Percentiles rank a stretch among this genome's conserved stretches.
phyloP scores from a whole-genome alignment of 2,329 filamentous ascomycete species.

The Calonectria henricotiae region DNA sequence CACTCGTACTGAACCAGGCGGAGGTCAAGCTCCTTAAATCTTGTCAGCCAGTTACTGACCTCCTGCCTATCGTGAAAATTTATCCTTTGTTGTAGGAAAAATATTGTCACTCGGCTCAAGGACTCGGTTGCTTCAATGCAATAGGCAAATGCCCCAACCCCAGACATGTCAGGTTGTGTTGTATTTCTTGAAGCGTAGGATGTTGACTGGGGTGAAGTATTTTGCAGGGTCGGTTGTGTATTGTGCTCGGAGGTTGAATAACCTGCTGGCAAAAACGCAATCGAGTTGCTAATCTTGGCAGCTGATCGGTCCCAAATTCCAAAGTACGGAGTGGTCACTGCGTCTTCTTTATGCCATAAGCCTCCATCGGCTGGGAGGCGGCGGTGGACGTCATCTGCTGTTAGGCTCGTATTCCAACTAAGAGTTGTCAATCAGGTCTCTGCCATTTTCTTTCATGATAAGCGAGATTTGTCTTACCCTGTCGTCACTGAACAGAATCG shows the following conservation, averaged over 20 bases:
- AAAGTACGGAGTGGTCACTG: conserved; percentile 26
- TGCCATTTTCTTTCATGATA: not conserved
- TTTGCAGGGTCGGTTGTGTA: conserved; percentile 1
- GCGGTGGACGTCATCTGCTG: conserved; percentile 25
- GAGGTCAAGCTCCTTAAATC: conserved; percentile 53
- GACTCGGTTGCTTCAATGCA: conserved; percentile 64
- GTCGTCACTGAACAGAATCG: conserved; percentile 36
- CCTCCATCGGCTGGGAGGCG: conserved; percentile 31
- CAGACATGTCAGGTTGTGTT: conserved; percentile 30
- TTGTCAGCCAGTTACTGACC: conserved; percentile 60
- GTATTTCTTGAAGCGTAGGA: not conserved
- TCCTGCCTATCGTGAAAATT: conserved; percentile 57
- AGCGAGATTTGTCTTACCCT: not conserved
- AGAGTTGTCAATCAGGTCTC: not conserved
- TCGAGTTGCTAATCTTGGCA: conserved; percentile 32
- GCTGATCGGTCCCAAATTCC: conserved; percentile 35
- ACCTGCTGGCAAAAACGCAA: conserved; percentile 21
- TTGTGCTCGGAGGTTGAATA: conserved; percentile 22
- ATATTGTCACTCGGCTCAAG: conserved; percentile 60
- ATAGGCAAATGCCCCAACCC: conserved; percentile 58
- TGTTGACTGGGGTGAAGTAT: conserved; percentile 23
- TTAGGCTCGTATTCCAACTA: conserved; percentile 35
- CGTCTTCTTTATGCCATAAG: conserved; percentile 29
- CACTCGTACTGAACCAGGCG: conserved; percentile 24
- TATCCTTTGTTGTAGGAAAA: conserved; percentile 61